These are phyloP conservation scores for Amesomyces nigricolor DNA, from an alignment of 2,329 filamentous ascomycete genomes.

Conservation along the genomic window DNA sequence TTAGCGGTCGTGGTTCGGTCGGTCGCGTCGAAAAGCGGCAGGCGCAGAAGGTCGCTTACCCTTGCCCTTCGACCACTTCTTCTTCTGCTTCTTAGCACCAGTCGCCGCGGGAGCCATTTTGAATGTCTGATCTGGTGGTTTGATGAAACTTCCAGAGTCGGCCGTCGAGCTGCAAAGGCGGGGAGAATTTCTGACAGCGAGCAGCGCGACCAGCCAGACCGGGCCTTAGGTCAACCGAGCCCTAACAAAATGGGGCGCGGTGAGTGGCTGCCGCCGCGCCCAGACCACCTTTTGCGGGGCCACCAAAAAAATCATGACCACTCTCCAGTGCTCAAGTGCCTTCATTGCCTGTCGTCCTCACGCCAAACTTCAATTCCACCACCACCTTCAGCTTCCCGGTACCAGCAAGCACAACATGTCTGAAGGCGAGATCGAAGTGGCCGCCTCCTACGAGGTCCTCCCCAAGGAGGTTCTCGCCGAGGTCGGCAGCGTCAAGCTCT, in stretches of 20 bases:
- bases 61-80: conserved; percentile 65
- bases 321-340: conserved; percentile 18
- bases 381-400: conserved; percentile 27
- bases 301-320: conserved; percentile 30
- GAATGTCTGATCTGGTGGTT: conserved; percentile 33
- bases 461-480: conserved; percentile 89
- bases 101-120: conserved; percentile 48
- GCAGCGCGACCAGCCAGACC: conserved; percentile 4
- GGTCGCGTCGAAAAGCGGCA: conserved; percentile 8
- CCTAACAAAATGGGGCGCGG: conserved; percentile 25
- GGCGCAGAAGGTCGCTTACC: conserved; percentile 53
- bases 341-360: conserved; percentile 18
- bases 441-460: conserved; percentile 70
- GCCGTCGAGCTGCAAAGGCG: conserved; percentile 25
- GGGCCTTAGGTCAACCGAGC: conserved; percentile 29
- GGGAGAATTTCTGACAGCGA: conserved; percentile 27
- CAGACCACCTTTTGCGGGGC: conserved; percentile 25
- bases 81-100: conserved; percentile 75
- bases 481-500: conserved; percentile 90
- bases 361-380: conserved; percentile 26
- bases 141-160: conserved; percentile 25
- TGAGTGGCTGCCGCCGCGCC: conserved; percentile 25
- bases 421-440: conserved; percentile 94
- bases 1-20: conserved; percentile 16
- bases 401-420: conserved; percentile 64